A percentile compares a stretch with the other conserved stretches of the same genome.
Evolutionary conservation across 805 yeast species (phyloP).

Genomic region (Candida nemodendra): DNA sequence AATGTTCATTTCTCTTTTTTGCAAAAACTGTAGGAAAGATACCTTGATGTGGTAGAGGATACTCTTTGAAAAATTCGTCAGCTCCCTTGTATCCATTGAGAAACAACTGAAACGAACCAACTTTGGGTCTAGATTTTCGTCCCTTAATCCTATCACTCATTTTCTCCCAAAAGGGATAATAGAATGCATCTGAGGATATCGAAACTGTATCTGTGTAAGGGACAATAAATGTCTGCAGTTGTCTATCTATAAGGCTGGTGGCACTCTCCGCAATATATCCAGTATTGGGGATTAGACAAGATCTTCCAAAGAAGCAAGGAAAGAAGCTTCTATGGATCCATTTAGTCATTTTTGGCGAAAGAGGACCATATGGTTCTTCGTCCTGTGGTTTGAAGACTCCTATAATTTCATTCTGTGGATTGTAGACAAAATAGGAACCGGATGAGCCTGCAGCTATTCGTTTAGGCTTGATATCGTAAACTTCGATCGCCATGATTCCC

Average conservation of each 20-base stretch:
- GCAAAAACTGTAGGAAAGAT: slow-evolving; percentile 1
- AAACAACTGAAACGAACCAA: slow-evolving; percentile 69
- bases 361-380: slow-evolving; percentile 78
- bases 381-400: slow-evolving; percentile 78
- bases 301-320: slow-evolving; percentile 75
- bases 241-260: slow-evolving; percentile 63
- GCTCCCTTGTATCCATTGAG: slow-evolving; percentile 60
- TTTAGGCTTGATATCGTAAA: slow-evolving; percentile 41
- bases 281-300: slow-evolving; percentile 68
- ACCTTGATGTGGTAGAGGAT: slow-evolving; percentile 49
- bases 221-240: slow-evolving; percentile 56
- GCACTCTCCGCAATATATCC: slow-evolving; percentile 75
- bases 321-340: slow-evolving; percentile 75
- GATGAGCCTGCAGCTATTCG: slow-evolving; percentile 66
- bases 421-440: slow-evolving; percentile 63
- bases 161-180: slow-evolving; percentile 51
- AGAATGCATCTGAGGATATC: slow-evolving; percentile 48
- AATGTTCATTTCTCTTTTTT: slow-evolving; percentile 24
- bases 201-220: slow-evolving; percentile 63
- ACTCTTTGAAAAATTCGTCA: slow-evolving; percentile 49
- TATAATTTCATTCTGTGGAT: slow-evolving; percentile 35
- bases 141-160: slow-evolving; percentile 19
- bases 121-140: slow-evolving; percentile 40
- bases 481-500: slow-evolving; percentile 46
- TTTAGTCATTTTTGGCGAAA: slow-evolving; percentile 77